phyloP scores from a whole-genome alignment of 148 eudicot genomes.

The Vaccinium corymbosum region DNA sequence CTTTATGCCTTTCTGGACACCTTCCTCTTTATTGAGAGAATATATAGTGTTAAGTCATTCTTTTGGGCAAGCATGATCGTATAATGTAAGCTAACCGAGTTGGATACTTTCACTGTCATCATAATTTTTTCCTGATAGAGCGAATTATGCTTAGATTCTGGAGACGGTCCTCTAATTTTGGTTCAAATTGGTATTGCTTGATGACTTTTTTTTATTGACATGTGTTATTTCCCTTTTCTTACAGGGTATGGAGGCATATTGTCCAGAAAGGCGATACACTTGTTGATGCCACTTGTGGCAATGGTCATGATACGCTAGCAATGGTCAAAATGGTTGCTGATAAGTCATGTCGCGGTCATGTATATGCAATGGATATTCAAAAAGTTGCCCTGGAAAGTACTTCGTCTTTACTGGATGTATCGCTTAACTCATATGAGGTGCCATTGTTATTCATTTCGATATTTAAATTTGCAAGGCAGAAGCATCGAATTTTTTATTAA shows the following conservation, averaged over 20 bases:
- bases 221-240: conserved; percentile 1
- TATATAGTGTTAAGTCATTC: background rate
- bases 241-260: conserved; percentile 71
- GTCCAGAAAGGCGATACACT: conserved; percentile 68
- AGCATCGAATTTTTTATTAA: background rate
- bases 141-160: background rate
- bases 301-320: conserved; percentile 87
- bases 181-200: background rate
- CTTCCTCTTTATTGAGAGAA: background rate
- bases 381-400: conserved; percentile 62
- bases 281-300: conserved; percentile 96
- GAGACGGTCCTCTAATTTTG: background rate
- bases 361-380: conserved; percentile 80
- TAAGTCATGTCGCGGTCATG: conserved; percentile 46
- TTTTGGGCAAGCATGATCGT: background rate
- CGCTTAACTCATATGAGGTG: conserved; percentile 56
- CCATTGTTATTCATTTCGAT: conserved; percentile 15
- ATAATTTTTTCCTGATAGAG: background rate
- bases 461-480: background rate
- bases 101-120: background rate
- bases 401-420: conserved; percentile 48
- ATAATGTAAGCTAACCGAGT: background rate
- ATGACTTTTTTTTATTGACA: conserved; percentile 2
- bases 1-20: background rate
- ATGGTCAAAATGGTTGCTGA: conserved; percentile 63